phyloP scores from a whole-genome alignment of 345 rosid species.

The Acer yangbiense region DNA sequence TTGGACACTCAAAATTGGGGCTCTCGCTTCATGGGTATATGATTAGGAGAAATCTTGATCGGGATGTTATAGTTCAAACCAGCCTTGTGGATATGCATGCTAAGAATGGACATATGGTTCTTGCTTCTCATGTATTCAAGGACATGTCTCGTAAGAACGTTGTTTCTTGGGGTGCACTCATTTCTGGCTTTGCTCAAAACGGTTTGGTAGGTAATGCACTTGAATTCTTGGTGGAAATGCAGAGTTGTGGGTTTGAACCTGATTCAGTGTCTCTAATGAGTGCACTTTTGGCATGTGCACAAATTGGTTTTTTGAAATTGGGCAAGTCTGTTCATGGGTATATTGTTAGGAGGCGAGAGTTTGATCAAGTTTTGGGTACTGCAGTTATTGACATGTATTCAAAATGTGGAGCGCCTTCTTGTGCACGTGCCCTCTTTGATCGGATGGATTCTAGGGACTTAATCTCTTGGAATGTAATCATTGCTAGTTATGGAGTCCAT shows the following conservation, averaged over 20 bases:
- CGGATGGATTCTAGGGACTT: conserved; percentile 47
- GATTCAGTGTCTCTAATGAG: too few species aligned
- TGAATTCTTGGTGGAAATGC: conserved; percentile 31
- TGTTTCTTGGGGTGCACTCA: conserved; percentile 64
- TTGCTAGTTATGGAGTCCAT: conserved; percentile 66
- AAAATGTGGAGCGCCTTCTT: conserved; percentile 62
- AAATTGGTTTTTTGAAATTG: conserved; percentile 44
- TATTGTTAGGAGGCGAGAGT: conserved; percentile 44
- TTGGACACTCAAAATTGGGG: conserved; percentile 52
- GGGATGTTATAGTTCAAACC: conserved; percentile 51
- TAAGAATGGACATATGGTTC: conserved; percentile 56
- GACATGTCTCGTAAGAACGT: conserved; percentile 46
- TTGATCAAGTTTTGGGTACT: conserved; percentile 47
- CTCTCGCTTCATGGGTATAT: conserved; percentile 61
- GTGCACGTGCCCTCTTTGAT: conserved; percentile 51
- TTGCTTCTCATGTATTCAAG: conserved; percentile 51
- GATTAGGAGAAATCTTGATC: conserved; percentile 48
- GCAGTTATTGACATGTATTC: conserved; percentile 72
- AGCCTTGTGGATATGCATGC: conserved; percentile 75
- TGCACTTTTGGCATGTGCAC: conserved; percentile 45
- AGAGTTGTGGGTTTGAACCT: too few species aligned
- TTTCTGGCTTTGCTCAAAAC: conserved; percentile 67
- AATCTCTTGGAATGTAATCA: conserved; percentile 72
- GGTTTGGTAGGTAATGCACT: conserved; percentile 53
- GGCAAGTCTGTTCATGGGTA: conserved; percentile 43